Evolutionary conservation across 2,329 filamentous ascomycete genomes (phyloP), one percentile per base, ranked within the genome.

Genomic region (Knufia petricola): DNA sequence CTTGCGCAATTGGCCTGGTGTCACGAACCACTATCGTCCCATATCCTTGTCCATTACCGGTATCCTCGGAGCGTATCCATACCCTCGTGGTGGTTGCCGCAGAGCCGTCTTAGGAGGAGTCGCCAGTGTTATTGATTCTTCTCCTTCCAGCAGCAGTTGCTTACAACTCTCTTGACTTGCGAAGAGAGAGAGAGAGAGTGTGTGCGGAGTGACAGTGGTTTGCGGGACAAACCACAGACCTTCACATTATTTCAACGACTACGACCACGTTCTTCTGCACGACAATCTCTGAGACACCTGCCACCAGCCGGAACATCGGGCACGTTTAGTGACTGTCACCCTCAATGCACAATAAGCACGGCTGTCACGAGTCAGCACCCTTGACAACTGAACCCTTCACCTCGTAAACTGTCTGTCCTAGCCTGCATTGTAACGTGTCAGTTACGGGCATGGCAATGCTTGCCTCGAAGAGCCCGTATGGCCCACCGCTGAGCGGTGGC

Each of bases 391-490:
- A 9, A 10, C 17, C 34, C 20, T 17, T 37, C 30, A 24, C 32
- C 12, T 47, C 28, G 28, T 6, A 17, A 20, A 15, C 30, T 26
- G 13, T 42, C 30, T 26, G 13, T 42, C 39, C 13, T 26, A 10
- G 37, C 24, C 21, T 6, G 26, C 26, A 28, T 28, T 28, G 26
- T 6, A 36, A 36, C 32, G 7, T 26, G 44, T 28, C 44, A 39
- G 10, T 4, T 3, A 15, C 23, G 20, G 17, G 19, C 44, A 46
- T 52, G 45, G 54, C 52, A 40, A 70, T 70, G 68, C 53, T 71
- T 50, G 66, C 67, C 39, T 66, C 67, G n/a, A 69, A 71, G 52
- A 50, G 65, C 20, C 61, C 63, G 37, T 70, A 68, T 53, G 55
- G 62, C 17, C 57, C 60, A 19, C 57, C 61, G 9, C 46, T 67